Conservation (phyloP, 192 early-diverging fungal genomes). For the Funneliformis geosporum region DNA sequence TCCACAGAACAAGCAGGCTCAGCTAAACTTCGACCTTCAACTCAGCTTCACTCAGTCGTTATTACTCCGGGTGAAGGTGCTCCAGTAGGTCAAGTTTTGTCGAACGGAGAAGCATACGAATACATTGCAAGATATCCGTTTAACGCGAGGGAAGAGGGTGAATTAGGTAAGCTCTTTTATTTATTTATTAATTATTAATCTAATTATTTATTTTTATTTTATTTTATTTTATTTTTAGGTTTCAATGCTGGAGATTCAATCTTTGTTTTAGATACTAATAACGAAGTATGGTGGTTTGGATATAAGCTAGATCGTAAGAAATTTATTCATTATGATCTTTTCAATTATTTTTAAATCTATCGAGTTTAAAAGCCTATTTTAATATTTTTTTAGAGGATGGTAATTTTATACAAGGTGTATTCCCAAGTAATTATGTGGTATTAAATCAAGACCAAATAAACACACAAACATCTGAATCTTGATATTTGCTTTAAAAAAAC, state of each 20-base stretch:
- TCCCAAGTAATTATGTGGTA: constrained; percentile 74
- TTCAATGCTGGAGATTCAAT: constrained; percentile 70
- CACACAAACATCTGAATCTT: neutral
- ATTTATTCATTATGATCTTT: constrained; percentile 19
- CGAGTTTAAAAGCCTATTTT: neutral
- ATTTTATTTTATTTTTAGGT: constrained; percentile 13
- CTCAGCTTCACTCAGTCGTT: neutral
- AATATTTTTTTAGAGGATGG: constrained; percentile 37
- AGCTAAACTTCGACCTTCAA: neutral
- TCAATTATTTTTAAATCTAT: neutral
- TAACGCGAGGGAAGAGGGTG: constrained; percentile 70
- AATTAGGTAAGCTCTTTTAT: constrained; percentile 45
- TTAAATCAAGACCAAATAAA: neutral
- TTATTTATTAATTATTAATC: too few species aligned
- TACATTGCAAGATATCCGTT: constrained; percentile 78
- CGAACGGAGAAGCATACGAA: constrained; percentile 20
- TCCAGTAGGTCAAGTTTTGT: constrained; percentile 25
- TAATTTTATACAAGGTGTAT: constrained; percentile 64
- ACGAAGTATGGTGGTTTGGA: constrained; percentile 87
- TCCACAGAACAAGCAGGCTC: neutral
- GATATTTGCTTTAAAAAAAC: neutral
- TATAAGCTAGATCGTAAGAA: constrained; percentile 61
- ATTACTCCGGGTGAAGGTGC: neutral
- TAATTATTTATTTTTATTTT: neutral
- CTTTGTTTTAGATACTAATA: constrained; percentile 74